Percentiles rank a stretch among this genome's conserved stretches.
Conservation (phyloP, 805 yeast species). For the Kluyveromyces starmeri region DNA sequence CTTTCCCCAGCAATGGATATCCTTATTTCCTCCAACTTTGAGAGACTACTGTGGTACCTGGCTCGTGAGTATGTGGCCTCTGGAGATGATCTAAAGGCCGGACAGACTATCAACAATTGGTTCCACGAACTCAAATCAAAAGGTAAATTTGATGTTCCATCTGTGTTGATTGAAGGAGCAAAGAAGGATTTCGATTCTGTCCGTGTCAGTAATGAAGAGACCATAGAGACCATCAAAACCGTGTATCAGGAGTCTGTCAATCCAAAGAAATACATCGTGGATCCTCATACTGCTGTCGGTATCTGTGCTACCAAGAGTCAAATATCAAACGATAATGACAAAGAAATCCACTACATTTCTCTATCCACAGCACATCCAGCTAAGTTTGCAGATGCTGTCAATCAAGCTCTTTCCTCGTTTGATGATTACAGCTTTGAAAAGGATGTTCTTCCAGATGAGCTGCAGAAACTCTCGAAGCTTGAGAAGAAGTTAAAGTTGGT, state of each 20-base stretch:
- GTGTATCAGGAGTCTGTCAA: conserved; percentile 50
- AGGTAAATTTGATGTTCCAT: conserved; percentile 69
- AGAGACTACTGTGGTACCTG: conserved; percentile 91
- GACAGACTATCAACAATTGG: conserved; percentile 61
- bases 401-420: conserved; percentile 57
- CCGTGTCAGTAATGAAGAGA: conserved; percentile 69
- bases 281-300: conserved; percentile 97
- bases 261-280: conserved; percentile 66
- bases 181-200: conserved; percentile 64
- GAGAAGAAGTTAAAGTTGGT: conserved; percentile 68
- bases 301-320: conserved; percentile 65
- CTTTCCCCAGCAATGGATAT: conserved; percentile 99
- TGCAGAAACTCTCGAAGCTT: conserved; percentile 59
- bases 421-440: conserved; percentile 76
- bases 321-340: conserved; percentile 39
- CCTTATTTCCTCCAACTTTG: conserved; percentile 89
- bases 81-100: conserved; percentile 60
- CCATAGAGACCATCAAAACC: conserved; percentile 67
- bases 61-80: conserved; percentile 57
- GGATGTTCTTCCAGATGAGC: conserved; percentile 83
- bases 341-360: conserved; percentile 49
- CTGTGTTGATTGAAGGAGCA: conserved; percentile 57
- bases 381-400: conserved; percentile 93
- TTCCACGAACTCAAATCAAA: conserved; percentile 66
- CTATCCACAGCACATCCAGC: conserved; percentile 99